Evolutionary conservation across 2,329 filamentous ascomycete species (phyloP), one percentile per base, ranked within the genome.

Genomic region (Paraphoma chrysanthemicola): DNA sequence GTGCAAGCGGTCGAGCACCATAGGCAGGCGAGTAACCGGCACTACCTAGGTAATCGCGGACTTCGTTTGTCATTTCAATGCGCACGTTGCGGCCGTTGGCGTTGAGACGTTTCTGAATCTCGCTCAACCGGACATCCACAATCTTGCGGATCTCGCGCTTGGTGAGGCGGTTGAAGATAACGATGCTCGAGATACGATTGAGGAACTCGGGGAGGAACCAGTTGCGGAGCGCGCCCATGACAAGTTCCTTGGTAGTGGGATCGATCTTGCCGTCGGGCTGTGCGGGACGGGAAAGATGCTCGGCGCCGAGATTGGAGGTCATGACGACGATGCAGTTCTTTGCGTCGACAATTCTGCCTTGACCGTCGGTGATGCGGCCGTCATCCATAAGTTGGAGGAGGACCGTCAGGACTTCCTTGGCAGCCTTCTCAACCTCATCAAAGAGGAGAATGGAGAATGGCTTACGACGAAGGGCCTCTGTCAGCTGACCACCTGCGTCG

Each of bases 381-480:
- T 99, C 95, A 71, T 99, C 95, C 93, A 99, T 98, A 72, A 99
- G 92, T 78, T 99, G 95, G n/a, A 99, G 87, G 38, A 99, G 87
- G 14, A 99, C 95, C 0, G 95, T 99, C 43, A 99, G 83, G 1
- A 99, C 88, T 80, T 99, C 95, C 82, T 99, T 99, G 60, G 95
- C 95, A 1, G 95, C 94, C 83, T 99, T 99, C 80, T 99, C 95
- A 14, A 98, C 92, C 79, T 99, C 95, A 69, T 99, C 95, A 68
- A 99, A 99, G 8, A 99, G 87, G 2, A 99, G 84, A 72, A 99
- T 99, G 1, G 95, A 98, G 85, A 99, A 99, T 1, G 95, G 95
- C 69, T 93, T 92, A 57, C 95, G 91, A 42, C 95, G 92, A 17
- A 99, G 88, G 28, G 91, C 91, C 80, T 99, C 95, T 0, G 95